Evolutionary conservation across 257 asterid species (phyloP), one percentile per base, ranked within the genome.

Genomic region (Cynanchum wilfordii): DNA sequence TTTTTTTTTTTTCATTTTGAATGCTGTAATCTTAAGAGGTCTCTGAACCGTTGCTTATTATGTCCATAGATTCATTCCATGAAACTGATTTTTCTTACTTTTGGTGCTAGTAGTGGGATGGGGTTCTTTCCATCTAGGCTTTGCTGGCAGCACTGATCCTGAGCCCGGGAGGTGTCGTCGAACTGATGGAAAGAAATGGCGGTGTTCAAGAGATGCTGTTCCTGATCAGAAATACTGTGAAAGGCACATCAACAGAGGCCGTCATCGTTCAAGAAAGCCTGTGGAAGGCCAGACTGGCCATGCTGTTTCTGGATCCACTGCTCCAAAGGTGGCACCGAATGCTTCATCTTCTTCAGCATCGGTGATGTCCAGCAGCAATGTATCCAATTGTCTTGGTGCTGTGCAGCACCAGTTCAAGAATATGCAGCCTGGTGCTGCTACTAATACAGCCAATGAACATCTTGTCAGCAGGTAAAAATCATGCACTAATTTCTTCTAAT

Each of bases 261-360:
- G 98, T 69, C 98, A 91, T 79, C 98, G 99, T 92, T 92, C 99
- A 95, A 95, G 99, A 95, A 95, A 95, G 98, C 99, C 96, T 92
- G 98, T 95, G 99, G 99, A 95, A 95, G 92, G 92, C 85, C 97
- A 85, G 49, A 79, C 82, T 76, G 95, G 95, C 92, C 99, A 85
- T 76, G 87, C 88, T 82, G 82, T 83, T 63, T 81, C 96, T 78
- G 91, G 89, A 76, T 77, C 96, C 80, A 72, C 89, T 82, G 71
- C 87, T 60, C 71, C 93, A 38, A 87, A 88, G 74, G 88, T 86
- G 78, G 82, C 85, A 60, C 76, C 89, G 29, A 62, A 74, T 68
- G 86, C 87, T 81, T 77, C 87, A 73, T 70, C 95, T 67, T 78
- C 93, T 70, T 73, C 92, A 51, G 82, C 88, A 49, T 68, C 82